Conservation (phyloP, 2,329 filamentous ascomycete genomes). For the Clonostachys solani region DNA sequence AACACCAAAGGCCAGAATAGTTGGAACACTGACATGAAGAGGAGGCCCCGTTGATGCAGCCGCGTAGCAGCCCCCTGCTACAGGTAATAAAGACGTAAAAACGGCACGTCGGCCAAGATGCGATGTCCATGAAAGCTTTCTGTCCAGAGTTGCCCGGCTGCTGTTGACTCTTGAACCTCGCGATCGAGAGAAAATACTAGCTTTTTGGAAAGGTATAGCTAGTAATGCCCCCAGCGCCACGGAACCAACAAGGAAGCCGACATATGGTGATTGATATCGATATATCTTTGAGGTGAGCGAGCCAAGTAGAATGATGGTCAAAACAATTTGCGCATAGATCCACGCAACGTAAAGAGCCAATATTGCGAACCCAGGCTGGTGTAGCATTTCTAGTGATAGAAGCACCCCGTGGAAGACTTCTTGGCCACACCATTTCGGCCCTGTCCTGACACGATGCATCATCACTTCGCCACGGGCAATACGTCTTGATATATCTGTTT, state of each 20-base stretch:
- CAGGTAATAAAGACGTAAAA: conserved; percentile 63
- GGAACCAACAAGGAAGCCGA: conserved; percentile 62
- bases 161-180: conserved; percentile 54
- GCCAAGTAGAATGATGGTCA: conserved; percentile 69
- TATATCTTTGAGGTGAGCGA: conserved; percentile 69
- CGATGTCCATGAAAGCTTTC: conserved; percentile 63
- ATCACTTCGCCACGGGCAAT: conserved; percentile 71
- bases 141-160: conserved; percentile 64
- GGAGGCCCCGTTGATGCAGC: conserved; percentile 60
- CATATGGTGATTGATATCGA: conserved; percentile 55
- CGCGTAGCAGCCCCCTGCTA: conserved; percentile 65
- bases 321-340: conserved; percentile 73
- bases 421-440: conserved; percentile 73
- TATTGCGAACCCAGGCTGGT: conserved; percentile 69
- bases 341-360: conserved; percentile 70
- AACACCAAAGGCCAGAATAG: conserved; percentile 60
- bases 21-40: conserved; percentile 58
- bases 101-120: conserved; percentile 65
- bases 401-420: conserved; percentile 68
- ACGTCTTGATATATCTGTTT: conserved; percentile 46
- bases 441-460: conserved; percentile 68
- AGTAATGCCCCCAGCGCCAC: conserved; percentile 65
- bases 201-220: conserved; percentile 71
- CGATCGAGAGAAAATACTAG: conserved; percentile 62
- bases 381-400: conserved; percentile 66